Conservation (phyloP, 2,329 filamentous ascomycete species). For the Arthrobotrys entomopaga region DNA sequence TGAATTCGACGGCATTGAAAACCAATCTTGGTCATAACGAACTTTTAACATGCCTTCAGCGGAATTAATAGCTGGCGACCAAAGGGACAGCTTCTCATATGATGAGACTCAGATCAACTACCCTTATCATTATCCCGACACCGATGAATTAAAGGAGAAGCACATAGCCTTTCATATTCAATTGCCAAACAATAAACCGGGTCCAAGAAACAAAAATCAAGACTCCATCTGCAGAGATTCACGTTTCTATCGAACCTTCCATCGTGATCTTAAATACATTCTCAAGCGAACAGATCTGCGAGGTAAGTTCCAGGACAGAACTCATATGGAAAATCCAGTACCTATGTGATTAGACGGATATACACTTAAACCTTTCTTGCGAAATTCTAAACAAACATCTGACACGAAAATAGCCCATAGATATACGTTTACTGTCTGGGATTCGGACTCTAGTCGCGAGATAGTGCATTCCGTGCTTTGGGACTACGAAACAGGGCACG, state of each 20-base stretch:
- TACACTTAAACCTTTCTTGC: neutral
- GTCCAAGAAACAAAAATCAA: neutral
- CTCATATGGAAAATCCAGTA: neutral
- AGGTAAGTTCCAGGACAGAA: slow-evolving; percentile 21
- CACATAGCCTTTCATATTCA: slow-evolving; percentile 28
- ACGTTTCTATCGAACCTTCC: slow-evolving; percentile 46
- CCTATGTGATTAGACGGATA: neutral
- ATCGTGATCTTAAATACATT: slow-evolving; percentile 53
- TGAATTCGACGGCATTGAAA: neutral
- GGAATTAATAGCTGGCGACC: slow-evolving; percentile 9
- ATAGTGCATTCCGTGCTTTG: slow-evolving; percentile 40
- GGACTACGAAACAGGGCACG: slow-evolving; percentile 51
- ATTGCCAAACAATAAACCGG: slow-evolving; percentile 8
- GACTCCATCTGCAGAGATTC: slow-evolving; percentile 21
- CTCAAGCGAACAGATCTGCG: slow-evolving; percentile 44
- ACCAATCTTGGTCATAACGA: neutral
- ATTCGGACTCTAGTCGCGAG: slow-evolving; percentile 21
- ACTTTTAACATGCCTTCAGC: slow-evolving; percentile 17
- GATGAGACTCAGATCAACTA: slow-evolving; percentile 30
- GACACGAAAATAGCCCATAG: slow-evolving; percentile 23
- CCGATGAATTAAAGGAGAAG: slow-evolving; percentile 16
- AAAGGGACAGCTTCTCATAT: slow-evolving; percentile 23
- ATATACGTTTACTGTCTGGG: slow-evolving; percentile 34
- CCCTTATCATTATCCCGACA: slow-evolving; percentile 38
- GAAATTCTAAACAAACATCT: neutral